A percentile compares a stretch with the other conserved stretches of the same genome.
Conservation (phyloP, 78 protist species). For the Dictyostelium capitatum region DNA sequence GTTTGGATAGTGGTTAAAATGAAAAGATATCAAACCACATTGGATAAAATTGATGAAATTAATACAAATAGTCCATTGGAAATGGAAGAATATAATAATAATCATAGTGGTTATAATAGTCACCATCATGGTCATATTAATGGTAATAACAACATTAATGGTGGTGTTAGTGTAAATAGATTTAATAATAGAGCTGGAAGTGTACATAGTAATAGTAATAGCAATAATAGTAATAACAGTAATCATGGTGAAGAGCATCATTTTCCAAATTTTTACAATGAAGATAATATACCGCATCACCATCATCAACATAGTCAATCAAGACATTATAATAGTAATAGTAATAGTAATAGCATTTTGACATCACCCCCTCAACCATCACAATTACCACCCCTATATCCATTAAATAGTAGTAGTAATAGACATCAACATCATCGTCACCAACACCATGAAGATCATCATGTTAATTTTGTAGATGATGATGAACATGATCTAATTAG, state of each 20-base stretch:
- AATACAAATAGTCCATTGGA: slow-evolving; percentile 21
- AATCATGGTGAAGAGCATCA: no score
- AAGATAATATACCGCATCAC: neutral
- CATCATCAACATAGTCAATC: neutral
- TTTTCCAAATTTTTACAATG: neutral
- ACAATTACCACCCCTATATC: neutral
- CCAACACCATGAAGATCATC: neutral
- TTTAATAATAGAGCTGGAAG: neutral
- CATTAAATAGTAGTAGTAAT: neutral
- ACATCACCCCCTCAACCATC: neutral
- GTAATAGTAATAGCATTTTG: neutral
- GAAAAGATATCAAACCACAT: neutral
- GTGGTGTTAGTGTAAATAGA: neutral
- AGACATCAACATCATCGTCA: neutral
- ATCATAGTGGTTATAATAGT: neutral
- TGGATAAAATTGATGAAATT: slow-evolving; percentile 4
- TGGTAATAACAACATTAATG: neutral
- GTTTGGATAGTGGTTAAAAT: slow-evolving; percentile 19
- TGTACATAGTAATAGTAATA: neutral
- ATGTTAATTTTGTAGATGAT: neutral
- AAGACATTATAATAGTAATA: neutral
- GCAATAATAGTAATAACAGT: neutral
- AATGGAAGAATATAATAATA: slow-evolving; percentile 13
- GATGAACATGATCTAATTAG: neutral
- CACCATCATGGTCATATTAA: neutral